Conservation (phyloP, 1,284 basidiomycete species). For the Rhodotorula sp. region DNA sequence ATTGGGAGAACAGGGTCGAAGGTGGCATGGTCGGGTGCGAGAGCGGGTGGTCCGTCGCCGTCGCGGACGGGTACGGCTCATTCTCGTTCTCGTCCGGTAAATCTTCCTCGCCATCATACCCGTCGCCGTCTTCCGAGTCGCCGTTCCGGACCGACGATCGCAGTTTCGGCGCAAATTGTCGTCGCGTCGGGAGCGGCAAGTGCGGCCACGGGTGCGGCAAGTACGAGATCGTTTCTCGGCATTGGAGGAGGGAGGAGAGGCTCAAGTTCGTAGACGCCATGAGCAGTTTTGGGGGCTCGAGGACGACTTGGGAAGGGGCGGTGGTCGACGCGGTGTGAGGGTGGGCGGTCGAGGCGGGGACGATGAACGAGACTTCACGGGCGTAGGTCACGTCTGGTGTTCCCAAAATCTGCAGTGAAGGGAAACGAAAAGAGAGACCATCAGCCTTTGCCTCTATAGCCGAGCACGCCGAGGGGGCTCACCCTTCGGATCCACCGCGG, state of each 20-base stretch:
- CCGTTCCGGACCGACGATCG: constrained; percentile 3
- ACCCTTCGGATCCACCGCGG: constrained; percentile 39
- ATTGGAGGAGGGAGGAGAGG: constrained; percentile 36
- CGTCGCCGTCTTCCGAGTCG: not conserved
- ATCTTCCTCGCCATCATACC: not conserved
- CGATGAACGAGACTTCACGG: constrained; percentile 40
- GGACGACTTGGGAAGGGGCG: constrained; percentile 8
- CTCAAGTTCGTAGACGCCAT: constrained; percentile 41
- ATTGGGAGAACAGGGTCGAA: constrained; percentile 39
- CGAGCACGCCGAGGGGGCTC: not conserved
- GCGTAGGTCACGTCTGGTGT: constrained; percentile 37
- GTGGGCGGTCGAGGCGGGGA: constrained; percentile 31
- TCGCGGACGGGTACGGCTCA: constrained; percentile 1
- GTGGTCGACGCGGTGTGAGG: not conserved
- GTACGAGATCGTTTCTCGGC: constrained; percentile 40
- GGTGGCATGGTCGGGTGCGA: constrained; percentile 33
- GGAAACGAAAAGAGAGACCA: no score
- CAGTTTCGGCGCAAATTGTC: constrained; percentile 28
- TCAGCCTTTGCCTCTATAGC: no score
- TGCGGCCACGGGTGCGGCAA: constrained; percentile 39
- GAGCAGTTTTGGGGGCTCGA: constrained; percentile 41
- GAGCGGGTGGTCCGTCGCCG: constrained; percentile 20
- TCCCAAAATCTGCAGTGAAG: constrained; percentile 29
- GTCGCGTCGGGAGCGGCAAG: constrained; percentile 23
- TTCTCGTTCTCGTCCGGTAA: not conserved